Base-by-base conservation (phyloP, 2,329 filamentous ascomycete species). In the Xylariales sp. region DNA sequence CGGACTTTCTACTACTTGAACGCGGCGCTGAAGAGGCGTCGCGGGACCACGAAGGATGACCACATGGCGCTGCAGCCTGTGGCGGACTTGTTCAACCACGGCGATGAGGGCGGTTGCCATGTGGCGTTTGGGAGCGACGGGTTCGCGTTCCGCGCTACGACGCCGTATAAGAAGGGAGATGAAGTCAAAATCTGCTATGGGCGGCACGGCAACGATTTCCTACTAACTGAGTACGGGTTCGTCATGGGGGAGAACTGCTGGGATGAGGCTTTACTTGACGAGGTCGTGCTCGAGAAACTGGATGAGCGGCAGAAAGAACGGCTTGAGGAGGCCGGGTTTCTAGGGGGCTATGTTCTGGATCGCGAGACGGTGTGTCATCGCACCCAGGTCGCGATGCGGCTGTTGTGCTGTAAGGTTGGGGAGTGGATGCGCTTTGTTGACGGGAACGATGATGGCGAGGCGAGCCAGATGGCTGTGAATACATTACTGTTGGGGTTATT, bases 141-240 rank as follows among this genome's bases (percentile, higher is more conserved):
- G 5, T 92, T 89, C 79, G 83, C 81, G 30, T 83, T 92, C 54
- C 83, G 79, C 18, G 84, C 88, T 2, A 80, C 83, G 54, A 78
- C 81, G 1, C 75, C 80, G 0, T 89, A 91, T 73, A 77, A 76
- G 1, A 73, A 77, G 1, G 89, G 88, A 8, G 87, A 91, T 23
- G 91, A 94, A 79, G 80, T 94, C 0, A 87, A 85, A 67, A 87
- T 92, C 32, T 88, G 86, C 34, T 94, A 94, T 73, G 92, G 92
- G 3, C 77, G 84, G 0, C 91, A 94, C 76, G 85, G 85, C 34
- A 92, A 93, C 69, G 91, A 94, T 75, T 91, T 92, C 71, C 79
- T 94, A 18, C 83, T 94, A 2, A 85, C 87, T 0, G 91, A 93
- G 78, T 94, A 87, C 71, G 85, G 85, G 4, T 87, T 87, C 71